A percentile compares a stretch with the other conserved stretches of the same genome.
Evolutionary conservation across 805 yeast species (phyloP).

Genomic region (Saccharomycopsis sp.): DNA sequence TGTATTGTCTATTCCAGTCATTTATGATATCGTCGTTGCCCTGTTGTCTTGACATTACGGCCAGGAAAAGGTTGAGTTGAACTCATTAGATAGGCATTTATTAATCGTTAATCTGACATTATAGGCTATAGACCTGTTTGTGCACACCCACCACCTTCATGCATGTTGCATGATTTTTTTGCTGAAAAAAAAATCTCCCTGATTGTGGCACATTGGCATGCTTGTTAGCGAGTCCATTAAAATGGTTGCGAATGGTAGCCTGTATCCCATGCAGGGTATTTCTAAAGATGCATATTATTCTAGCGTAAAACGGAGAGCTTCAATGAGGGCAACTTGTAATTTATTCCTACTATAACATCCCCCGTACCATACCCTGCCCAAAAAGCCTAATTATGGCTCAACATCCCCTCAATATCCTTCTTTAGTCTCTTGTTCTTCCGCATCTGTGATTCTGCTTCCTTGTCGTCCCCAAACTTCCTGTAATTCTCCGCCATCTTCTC

Average conservation of each 20-base stretch:
- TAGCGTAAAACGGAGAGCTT: too few relatives aligned
- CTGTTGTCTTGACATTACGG: too few relatives aligned
- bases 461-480: conserved; percentile 10
- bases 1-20: neutral
- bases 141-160: neutral
- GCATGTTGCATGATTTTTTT: neutral
- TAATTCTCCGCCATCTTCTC: conserved; percentile 8
- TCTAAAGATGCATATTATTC: too few relatives aligned
- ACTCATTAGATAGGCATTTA: neutral
- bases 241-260: too few relatives aligned
- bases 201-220: too few relatives aligned
- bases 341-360: too few relatives aligned
- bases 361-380: too few relatives aligned
- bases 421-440: conserved; percentile 5
- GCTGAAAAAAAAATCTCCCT: too few relatives aligned
- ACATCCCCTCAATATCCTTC: neutral
- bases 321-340: too few relatives aligned
- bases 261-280: too few relatives aligned
- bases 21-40: neutral
- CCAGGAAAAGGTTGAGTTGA: too few relatives aligned
- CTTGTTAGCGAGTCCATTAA: too few relatives aligned
- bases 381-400: neutral
- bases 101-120: neutral
- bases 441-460: conserved; percentile 7
- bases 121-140: neutral